phyloP scores from a whole-genome alignment of 306 rosid species.

The Arachis hypogaea region DNA sequence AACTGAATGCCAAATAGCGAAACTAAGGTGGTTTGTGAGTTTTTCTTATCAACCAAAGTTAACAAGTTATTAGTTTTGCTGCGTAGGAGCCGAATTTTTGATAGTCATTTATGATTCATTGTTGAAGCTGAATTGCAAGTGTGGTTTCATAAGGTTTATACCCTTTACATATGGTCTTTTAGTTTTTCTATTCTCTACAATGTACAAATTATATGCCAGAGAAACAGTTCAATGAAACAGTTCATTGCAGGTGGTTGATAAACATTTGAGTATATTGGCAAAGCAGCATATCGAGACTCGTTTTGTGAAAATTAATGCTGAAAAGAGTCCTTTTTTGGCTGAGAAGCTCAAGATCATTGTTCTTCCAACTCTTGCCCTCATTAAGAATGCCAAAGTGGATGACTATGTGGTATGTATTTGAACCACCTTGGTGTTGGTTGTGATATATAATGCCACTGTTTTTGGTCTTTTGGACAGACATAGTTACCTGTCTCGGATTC shows the following conservation, averaged over 20 bases:
- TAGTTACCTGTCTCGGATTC: neutral
- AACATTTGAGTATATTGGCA: constrained; percentile 79
- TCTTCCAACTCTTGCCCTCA: constrained; percentile 93
- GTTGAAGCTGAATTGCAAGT: neutral
- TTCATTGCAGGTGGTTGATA: constrained; percentile 84
- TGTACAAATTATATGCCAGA: constrained; percentile 12
- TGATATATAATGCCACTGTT: neutral
- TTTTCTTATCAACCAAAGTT: neutral
- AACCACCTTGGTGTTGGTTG: constrained; percentile 4
- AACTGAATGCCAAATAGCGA: constrained; percentile 7
- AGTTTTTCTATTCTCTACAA: neutral
- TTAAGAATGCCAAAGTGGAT: constrained; percentile 93
- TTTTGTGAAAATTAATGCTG: constrained; percentile 79
- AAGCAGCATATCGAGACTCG: constrained; percentile 94
- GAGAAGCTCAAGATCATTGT: constrained; percentile 90
- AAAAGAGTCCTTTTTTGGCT: constrained; percentile 92
- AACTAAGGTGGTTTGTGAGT: neutral
- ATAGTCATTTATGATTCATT: neutral
- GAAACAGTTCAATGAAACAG: constrained; percentile 30
- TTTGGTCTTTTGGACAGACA: neutral
- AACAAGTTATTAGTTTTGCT: neutral
- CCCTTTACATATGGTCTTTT: neutral
- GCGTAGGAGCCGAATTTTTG: neutral
- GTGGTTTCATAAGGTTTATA: neutral
- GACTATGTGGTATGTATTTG: constrained; percentile 82